phyloP scores from a whole-genome alignment of 2,329 filamentous ascomycete species.

The Monilinia fructicola region DNA sequence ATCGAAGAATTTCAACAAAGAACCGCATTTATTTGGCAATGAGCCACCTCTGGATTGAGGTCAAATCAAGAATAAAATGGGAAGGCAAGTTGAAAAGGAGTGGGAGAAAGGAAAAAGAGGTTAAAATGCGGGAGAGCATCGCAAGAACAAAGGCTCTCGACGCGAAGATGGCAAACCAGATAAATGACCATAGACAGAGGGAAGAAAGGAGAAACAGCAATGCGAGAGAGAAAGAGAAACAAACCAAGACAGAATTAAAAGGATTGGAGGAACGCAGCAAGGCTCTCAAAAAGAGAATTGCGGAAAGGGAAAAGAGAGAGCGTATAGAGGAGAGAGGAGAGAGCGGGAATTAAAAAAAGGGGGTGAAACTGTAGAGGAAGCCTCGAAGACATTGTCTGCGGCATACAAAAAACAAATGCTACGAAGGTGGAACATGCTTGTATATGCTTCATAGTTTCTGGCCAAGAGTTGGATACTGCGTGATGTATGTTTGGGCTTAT shows the following conservation, averaged over 20 bases:
- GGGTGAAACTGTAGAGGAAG: neutral
- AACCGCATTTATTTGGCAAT: neutral
- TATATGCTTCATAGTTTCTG: neutral
- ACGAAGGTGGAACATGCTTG: neutral
- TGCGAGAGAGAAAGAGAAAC: constrained; percentile 5
- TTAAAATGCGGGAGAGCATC: neutral
- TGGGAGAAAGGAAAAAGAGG: neutral
- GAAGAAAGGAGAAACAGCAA: constrained; percentile 7
- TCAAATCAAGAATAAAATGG: neutral
- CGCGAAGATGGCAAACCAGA: neutral
- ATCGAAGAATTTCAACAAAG: neutral
- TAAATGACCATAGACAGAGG: constrained; percentile 9
- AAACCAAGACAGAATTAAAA: neutral
- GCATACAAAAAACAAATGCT: neutral
- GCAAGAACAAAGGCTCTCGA: constrained; percentile 13
- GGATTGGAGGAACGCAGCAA: constrained; percentile 7
- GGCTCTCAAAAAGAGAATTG: neutral
- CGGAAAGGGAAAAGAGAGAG: neutral
- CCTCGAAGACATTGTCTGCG: no score
- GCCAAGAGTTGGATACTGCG: neutral
- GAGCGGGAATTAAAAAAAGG: neutral
- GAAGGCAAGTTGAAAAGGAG: neutral
- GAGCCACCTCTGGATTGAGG: neutral
- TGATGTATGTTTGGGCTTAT: no score
- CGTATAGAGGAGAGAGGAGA: neutral